Percentiles rank a stretch among this genome's conserved stretches.
Conservation (phyloP, 2,329 filamentous ascomycete species). For the Akanthomyces lecanii region DNA sequence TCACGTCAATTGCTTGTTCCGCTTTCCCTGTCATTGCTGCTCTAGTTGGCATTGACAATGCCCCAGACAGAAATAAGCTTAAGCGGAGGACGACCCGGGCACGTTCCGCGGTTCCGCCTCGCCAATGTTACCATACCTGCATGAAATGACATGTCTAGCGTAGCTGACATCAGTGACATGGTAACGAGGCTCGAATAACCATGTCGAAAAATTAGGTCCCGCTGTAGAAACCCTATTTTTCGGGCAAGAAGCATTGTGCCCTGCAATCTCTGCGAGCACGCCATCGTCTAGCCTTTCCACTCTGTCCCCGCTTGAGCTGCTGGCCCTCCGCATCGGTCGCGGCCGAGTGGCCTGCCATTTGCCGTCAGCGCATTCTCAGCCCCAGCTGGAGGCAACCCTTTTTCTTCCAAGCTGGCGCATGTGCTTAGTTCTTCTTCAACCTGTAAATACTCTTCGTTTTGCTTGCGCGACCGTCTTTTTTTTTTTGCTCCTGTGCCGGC, state of each 20-base stretch:
- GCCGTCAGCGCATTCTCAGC: neutral
- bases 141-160: neutral
- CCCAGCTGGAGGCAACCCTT: neutral
- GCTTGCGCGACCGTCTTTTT: no score
- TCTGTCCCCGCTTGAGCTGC: constrained; percentile 1
- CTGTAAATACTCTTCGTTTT: neutral
- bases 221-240: neutral
- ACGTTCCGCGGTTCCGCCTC: neutral
- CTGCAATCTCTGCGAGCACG: constrained; percentile 11
- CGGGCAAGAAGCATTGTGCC: neutral
- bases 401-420: neutral
- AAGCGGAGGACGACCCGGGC: neutral
- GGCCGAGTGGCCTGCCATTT: constrained; percentile 1
- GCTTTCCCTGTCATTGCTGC: no score
- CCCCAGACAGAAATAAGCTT: neutral
- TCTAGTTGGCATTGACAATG: neutral
- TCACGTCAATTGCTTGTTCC: no score
- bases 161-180: neutral
- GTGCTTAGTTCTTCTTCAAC: neutral
- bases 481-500: neutral
- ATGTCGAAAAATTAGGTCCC: neutral
- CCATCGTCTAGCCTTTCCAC: constrained; percentile 9
- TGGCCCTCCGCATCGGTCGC: constrained; percentile 1
- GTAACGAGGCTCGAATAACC: neutral
- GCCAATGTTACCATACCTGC: neutral